phyloP scores from a whole-genome alignment of 2,329 filamentous ascomycete genomes.

The Xylariaceae sp. region DNA sequence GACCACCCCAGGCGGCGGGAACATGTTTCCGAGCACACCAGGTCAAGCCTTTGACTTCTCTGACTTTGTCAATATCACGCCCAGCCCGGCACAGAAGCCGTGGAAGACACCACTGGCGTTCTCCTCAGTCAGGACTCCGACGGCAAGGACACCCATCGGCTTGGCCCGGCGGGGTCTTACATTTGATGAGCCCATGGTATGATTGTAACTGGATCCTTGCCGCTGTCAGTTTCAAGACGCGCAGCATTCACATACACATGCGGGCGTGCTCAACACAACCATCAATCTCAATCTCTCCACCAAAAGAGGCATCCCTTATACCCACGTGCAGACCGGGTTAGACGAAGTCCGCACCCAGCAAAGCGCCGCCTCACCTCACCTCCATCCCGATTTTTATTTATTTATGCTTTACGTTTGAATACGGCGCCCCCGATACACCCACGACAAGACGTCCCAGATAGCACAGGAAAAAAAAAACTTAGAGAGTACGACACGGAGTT shows the following conservation, averaged over 20 bases:
- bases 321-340: not conserved
- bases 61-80: slow-evolving; percentile 96
- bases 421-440: not conserved
- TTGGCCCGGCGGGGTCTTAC: slow-evolving; percentile 72
- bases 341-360: not conserved
- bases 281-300: not conserved
- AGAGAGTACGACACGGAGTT: not conserved
- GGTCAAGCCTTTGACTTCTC: slow-evolving; percentile 84
- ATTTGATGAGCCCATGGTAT: slow-evolving; percentile 60
- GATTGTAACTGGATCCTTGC: slow-evolving; percentile 7
- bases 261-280: not conserved
- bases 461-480: slow-evolving; percentile 4
- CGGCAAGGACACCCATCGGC: slow-evolving; percentile 52
- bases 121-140: slow-evolving; percentile 31
- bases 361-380: not conserved
- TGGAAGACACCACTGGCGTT: slow-evolving; percentile 74
- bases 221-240: not conserved
- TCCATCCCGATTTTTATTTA: not conserved
- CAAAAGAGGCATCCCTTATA: not conserved
- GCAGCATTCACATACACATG: slow-evolving; percentile 9
- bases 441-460: not conserved
- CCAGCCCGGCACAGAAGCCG: slow-evolving; percentile 82
- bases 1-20: slow-evolving; percentile 72
- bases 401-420: slow-evolving; percentile 6
- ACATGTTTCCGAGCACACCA: slow-evolving; percentile 69